These are phyloP conservation scores for Fomitopsis betulina DNA, from an alignment of 1,284 basidiomycete species.

Conservation along the genomic window DNA sequence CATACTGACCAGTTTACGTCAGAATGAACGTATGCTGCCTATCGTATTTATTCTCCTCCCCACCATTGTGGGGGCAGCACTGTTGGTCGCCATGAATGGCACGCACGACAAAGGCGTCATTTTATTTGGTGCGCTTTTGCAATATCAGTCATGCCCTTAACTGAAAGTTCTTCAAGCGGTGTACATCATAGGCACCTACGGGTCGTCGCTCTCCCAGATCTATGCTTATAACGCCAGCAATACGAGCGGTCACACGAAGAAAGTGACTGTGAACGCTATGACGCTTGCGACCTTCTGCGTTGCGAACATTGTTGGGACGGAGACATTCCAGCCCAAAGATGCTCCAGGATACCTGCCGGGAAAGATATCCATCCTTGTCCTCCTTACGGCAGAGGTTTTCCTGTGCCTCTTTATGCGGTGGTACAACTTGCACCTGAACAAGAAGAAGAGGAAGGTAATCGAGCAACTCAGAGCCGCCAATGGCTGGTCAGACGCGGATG, in stretches of 20 bases:
- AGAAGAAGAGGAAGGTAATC: constrained; percentile 40
- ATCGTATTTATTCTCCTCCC: constrained; percentile 59
- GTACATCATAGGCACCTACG: constrained; percentile 57
- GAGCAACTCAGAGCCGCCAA: constrained; percentile 40
- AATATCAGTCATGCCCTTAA: neutral
- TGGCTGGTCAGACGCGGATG: constrained; percentile 54
- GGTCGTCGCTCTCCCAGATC: constrained; percentile 54
- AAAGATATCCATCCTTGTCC: constrained; percentile 57
- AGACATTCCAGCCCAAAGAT: constrained; percentile 59
- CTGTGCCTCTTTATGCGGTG: constrained; percentile 48
- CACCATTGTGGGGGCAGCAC: constrained; percentile 50
- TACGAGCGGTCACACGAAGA: constrained; percentile 66
- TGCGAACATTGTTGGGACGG: constrained; percentile 57
- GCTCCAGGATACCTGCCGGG: constrained; percentile 60
- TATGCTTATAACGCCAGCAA: constrained; percentile 69
- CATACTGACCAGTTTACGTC: neutral
- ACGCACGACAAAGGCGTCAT: constrained; percentile 47
- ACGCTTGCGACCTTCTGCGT: constrained; percentile 54
- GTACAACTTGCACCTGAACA: constrained; percentile 54
- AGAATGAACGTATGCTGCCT: constrained; percentile 62
- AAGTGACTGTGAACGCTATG: constrained; percentile 55
- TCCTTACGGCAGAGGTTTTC: constrained; percentile 48
- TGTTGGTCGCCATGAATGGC: constrained; percentile 54
- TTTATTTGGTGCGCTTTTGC: constrained; percentile 43
- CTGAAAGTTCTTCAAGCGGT: constrained; percentile 30